phyloP scores from a whole-genome alignment of 2,329 filamentous ascomycete species.

The Lachnellula occidentalis region DNA sequence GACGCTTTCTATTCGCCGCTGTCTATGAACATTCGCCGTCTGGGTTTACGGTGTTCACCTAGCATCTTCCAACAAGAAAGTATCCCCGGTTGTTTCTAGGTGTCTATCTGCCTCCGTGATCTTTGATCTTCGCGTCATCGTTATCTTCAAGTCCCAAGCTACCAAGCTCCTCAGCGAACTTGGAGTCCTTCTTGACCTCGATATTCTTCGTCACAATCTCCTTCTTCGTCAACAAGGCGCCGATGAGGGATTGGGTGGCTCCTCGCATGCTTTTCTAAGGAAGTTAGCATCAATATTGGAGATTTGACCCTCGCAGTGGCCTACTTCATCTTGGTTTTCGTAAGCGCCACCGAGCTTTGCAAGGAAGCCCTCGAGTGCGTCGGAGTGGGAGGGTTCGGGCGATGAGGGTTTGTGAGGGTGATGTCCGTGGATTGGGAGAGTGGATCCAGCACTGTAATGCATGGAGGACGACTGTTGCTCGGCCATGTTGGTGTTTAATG shows the following conservation, averaged over 20 bases:
- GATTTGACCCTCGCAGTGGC: neutral
- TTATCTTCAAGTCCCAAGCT: neutral
- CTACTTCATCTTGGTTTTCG: neutral
- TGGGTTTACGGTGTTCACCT: too few species aligned
- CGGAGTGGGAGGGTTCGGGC: neutral
- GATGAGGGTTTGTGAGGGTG: neutral
- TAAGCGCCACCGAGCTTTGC: neutral
- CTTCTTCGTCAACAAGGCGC: neutral
- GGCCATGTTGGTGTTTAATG: too few species aligned
- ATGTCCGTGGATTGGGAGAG: neutral
- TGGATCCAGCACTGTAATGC: neutral
- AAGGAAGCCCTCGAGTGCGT: constrained; percentile 2
- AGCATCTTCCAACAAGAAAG: too few species aligned
- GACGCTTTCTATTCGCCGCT: too few species aligned
- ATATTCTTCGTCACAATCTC: constrained; percentile 1
- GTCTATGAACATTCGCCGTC: too few species aligned
- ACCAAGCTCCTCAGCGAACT: neutral
- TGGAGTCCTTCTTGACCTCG: neutral
- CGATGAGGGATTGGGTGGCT: neutral
- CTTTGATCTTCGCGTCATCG: neutral
- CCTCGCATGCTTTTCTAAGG: neutral
- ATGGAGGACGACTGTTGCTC: neutral
- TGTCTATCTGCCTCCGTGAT: too few species aligned
- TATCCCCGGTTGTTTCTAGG: too few species aligned
- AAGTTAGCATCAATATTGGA: neutral